A percentile compares a stretch with the other conserved stretches of the same genome.
phyloP scores from a whole-genome alignment of 1,284 basidiomycete species.

The Cutaneotrichosporon arboriforme region DNA sequence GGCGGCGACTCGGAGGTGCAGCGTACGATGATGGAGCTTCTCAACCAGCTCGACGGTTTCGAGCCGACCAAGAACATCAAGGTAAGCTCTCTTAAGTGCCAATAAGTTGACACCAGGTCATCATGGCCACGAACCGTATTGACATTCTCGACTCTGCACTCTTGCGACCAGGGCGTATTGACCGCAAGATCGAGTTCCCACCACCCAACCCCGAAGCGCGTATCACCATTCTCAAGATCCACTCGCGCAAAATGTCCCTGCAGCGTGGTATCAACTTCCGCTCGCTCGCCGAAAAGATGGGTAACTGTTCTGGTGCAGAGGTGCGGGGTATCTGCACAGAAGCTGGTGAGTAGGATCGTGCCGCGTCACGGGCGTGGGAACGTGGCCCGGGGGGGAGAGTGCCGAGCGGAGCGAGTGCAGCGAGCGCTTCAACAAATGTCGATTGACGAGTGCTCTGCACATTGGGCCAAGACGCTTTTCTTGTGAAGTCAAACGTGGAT shows the following conservation, averaged over 20 bases:
- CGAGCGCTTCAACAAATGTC: too few relatives aligned
- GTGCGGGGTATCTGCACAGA: slow-evolving; percentile 98
- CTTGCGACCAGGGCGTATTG: slow-evolving; percentile 91
- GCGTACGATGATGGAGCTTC: slow-evolving; percentile 92
- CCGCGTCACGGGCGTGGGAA: too few relatives aligned
- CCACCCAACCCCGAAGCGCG: slow-evolving; percentile 96
- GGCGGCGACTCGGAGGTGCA: slow-evolving; percentile 95
- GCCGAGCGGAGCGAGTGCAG: too few relatives aligned
- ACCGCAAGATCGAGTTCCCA: slow-evolving; percentile 98
- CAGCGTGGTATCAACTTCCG: slow-evolving; percentile 96
- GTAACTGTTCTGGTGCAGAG: slow-evolving; percentile 95
- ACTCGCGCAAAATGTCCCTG: slow-evolving; percentile 97
- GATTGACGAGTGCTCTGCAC: too few relatives aligned
- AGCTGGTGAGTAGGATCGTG: slow-evolving; percentile 55
- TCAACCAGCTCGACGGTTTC: slow-evolving; percentile 97
- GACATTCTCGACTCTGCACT: slow-evolving; percentile 95
- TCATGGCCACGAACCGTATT: slow-evolving; percentile 99
- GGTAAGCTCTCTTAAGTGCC: slow-evolving; percentile 43
- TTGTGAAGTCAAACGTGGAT: too few relatives aligned
- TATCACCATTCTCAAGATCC: slow-evolving; percentile 92
- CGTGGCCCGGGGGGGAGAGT: too few relatives aligned
- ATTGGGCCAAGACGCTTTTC: too few relatives aligned
- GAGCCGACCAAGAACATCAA: slow-evolving; percentile 99
- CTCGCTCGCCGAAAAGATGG: slow-evolving; percentile 96
- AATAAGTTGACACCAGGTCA: slow-evolving; percentile 53